These are phyloP conservation scores for Hypoxylon sp. DNA, from an alignment of 2,329 filamentous ascomycete genomes.

Conservation along the genomic window DNA sequence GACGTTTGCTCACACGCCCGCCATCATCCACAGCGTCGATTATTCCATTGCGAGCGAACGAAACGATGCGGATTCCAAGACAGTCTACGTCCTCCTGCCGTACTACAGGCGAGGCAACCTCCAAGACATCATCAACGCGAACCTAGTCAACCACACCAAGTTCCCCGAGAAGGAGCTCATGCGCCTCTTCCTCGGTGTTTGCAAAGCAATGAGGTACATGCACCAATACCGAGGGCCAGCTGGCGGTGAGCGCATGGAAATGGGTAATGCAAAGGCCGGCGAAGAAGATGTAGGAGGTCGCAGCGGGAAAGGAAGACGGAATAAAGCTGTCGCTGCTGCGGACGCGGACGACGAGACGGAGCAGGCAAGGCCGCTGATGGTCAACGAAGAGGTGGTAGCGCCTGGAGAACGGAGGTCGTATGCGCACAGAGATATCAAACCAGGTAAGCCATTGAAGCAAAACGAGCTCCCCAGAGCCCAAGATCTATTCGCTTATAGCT, in stretches of 20 bases:
- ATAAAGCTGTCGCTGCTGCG: conserved; percentile 50
- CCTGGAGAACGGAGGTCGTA: conserved; percentile 79
- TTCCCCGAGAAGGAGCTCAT: conserved; percentile 91
- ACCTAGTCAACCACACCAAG: conserved; percentile 89
- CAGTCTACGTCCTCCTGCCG: conserved; percentile 93
- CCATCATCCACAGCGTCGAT: conserved; percentile 67
- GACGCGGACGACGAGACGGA: conserved; percentile 75
- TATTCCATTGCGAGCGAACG: conserved; percentile 63
- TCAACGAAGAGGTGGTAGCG: conserved; percentile 74
- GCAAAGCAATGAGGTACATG: conserved; percentile 86
- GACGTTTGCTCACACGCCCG: conserved; percentile 81
- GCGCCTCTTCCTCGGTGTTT: conserved; percentile 90
- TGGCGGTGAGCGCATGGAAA: conserved; percentile 60
- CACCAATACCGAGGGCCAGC: conserved; percentile 77
- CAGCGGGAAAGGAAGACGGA: conserved; percentile 50
- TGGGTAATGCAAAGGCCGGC: conserved; percentile 54
- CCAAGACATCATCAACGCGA: conserved; percentile 98
- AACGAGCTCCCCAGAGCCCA: conserved; percentile 1
- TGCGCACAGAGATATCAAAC: conserved; percentile 96
- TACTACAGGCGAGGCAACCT: conserved; percentile 96
- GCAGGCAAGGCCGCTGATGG: conserved; percentile 85
- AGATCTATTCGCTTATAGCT: conserved; percentile 7
- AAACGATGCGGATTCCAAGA: conserved; percentile 76
- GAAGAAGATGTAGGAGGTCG: conserved; percentile 51
- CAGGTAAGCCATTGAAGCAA: conserved; percentile 64